Evolutionary conservation across 352 stramenopile genomes (phyloP), one percentile per base, ranked within the genome.

Genomic region (Globisporangium barbulae): DNA sequence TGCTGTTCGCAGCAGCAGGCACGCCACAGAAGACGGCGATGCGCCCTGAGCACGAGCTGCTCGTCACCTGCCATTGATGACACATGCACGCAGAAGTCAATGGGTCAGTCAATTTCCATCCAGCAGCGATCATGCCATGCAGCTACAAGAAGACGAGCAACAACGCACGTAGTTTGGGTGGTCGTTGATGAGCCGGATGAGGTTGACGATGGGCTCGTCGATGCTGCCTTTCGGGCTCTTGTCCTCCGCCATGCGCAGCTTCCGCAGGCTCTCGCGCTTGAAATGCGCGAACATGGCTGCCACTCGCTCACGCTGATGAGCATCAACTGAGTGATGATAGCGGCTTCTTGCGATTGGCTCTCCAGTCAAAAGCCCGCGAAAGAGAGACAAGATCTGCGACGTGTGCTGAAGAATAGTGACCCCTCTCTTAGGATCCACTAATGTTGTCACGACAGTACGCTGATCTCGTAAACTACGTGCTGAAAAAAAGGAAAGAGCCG

Each of bases 171-270:
- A 97, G 70, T 97, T 79, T 4, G 75, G 70, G 53, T 96, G 79
- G 21, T 75, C 70, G 69, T 98, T 98, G 60, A 97, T 91, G 7
- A 79, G 73, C 15, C 73, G 67, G 62, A 98, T 94, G 71, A 97
- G 80, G 41, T 95, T 88, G 21, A 92, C 79, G 55, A 97, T 96
- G 5, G 87, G 85, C 39, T 79, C 85, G 66, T 98, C 92, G 58
- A 98, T 86, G 63, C 78, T 94, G 5, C 90, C 92, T 63, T 98
- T 98, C 7, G 90, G 90, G 45, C 87, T 97, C 73, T 96, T 97
- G 71, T 96, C 88, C 63, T 92, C 83, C 63, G 85, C 79, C 64
- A 73, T 73, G 58, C 83, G 82, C 63, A 96, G 72, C 78, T 93
- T 94, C 54, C 85, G 84, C 72, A 95, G 70, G 59, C 73, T 91